phyloP scores from a whole-genome alignment of 2,329 filamentous ascomycete genomes.

The Diaporthe longicolla region DNA sequence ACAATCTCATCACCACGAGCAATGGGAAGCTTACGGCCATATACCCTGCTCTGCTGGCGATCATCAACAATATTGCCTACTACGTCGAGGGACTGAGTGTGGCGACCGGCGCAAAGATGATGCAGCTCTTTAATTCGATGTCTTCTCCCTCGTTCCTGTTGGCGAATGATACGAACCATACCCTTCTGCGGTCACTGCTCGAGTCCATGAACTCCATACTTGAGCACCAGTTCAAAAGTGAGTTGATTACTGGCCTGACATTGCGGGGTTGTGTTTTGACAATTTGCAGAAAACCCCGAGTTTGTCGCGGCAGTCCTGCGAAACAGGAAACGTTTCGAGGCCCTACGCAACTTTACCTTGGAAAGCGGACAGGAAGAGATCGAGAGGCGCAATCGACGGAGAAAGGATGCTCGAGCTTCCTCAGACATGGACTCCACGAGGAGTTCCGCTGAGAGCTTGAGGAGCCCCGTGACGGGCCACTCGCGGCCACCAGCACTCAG shows the following conservation, averaged over 20 bases:
- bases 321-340: conserved; percentile 87
- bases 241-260: conserved; percentile 51
- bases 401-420: conserved; percentile 72
- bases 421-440: conserved; percentile 65
- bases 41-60: conserved; percentile 90
- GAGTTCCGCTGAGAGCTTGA: conserved; percentile 77
- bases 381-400: conserved; percentile 80
- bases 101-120: conserved; percentile 82
- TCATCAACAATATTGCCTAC: conserved; percentile 93
- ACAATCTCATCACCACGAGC: conserved; percentile 89
- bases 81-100: conserved; percentile 84
- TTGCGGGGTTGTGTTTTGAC: conserved; percentile 39
- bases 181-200: conserved; percentile 82
- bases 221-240: conserved; percentile 87
- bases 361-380: conserved; percentile 95
- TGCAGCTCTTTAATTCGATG: conserved; percentile 93
- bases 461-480: conserved; percentile 71
- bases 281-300: conserved; percentile 78
- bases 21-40: conserved; percentile 92
- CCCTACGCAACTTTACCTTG: conserved; percentile 87
- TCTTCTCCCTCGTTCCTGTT: conserved; percentile 92
- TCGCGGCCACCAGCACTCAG: conserved; percentile 70
- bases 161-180: conserved; percentile 92
- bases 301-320: conserved; percentile 85
- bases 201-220: conserved; percentile 92